These are phyloP conservation scores for Fusarium oxysporum DNA, from an alignment of 2,329 filamentous ascomycete species.

Conservation along the genomic window DNA sequence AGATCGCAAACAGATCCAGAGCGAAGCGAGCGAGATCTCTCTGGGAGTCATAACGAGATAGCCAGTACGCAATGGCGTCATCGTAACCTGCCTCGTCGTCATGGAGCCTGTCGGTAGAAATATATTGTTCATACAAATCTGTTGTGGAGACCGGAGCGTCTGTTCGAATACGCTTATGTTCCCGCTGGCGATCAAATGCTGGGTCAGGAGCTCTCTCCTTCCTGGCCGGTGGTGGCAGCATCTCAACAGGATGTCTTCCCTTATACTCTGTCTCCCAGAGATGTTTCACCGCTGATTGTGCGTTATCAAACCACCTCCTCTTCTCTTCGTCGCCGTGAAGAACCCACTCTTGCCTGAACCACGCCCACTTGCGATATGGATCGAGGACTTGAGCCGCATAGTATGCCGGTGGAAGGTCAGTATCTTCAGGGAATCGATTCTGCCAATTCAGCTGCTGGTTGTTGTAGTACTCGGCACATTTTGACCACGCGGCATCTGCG, in stretches of 20 bases:
- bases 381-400: too few species aligned
- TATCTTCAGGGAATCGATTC: too few species aligned
- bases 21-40: background rate
- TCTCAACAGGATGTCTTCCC: background rate
- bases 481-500: too few species aligned
- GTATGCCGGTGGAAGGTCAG: too few species aligned
- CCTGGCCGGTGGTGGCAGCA: background rate
- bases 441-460: too few species aligned
- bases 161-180: background rate
- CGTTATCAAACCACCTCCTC: too few species aligned
- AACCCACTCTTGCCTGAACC: too few species aligned
- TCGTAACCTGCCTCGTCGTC: background rate
- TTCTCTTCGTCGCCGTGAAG: too few species aligned
- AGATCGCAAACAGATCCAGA: background rate
- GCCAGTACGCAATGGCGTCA: background rate
- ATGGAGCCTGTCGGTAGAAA: background rate
- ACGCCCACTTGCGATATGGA: too few species aligned
- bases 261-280: too few species aligned
- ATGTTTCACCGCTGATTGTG: too few species aligned
- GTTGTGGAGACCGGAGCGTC: background rate
- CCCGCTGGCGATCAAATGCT: background rate
- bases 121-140: background rate
- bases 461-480: too few species aligned
- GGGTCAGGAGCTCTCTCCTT: background rate
- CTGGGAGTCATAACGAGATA: background rate